Conservation (phyloP, 305 asterid species). For the Fraxinus nigra region DNA sequence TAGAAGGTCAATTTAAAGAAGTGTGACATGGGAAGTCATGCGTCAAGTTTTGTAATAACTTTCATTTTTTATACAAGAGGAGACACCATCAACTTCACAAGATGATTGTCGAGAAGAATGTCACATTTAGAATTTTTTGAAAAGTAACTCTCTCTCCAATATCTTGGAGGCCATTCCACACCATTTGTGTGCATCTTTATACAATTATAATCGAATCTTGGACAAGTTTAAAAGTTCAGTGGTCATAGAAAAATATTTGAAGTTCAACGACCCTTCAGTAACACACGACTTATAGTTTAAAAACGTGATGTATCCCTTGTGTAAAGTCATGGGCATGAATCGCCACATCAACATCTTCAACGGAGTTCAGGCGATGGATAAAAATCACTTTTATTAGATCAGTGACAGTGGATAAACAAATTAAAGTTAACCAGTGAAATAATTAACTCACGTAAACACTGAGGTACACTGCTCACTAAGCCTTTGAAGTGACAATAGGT, state of each 20-base stretch:
- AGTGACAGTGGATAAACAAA: background rate
- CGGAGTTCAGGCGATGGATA: background rate
- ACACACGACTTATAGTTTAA: background rate
- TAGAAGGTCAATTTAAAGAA: background rate
- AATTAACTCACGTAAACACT: background rate
- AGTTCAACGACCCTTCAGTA: background rate
- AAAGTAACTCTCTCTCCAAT: background rate
- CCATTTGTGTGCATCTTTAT: background rate
- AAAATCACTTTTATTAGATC: background rate
- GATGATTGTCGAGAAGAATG: background rate
- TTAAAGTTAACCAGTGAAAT: background rate
- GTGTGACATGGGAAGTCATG: background rate
- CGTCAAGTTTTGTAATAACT: background rate
- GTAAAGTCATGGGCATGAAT: background rate
- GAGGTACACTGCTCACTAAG: background rate
- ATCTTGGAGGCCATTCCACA: background rate
- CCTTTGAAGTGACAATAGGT: background rate
- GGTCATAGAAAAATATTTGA: background rate
- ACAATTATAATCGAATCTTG: background rate
- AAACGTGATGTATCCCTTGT: background rate
- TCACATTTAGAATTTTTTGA: background rate
- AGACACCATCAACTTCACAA: background rate
- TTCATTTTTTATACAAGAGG: background rate
- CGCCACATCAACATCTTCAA: background rate
- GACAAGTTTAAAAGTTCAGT: background rate